phyloP scores from a whole-genome alignment of 371 early-diverging fungal genomes.

The Capillidium heterosporum region DNA sequence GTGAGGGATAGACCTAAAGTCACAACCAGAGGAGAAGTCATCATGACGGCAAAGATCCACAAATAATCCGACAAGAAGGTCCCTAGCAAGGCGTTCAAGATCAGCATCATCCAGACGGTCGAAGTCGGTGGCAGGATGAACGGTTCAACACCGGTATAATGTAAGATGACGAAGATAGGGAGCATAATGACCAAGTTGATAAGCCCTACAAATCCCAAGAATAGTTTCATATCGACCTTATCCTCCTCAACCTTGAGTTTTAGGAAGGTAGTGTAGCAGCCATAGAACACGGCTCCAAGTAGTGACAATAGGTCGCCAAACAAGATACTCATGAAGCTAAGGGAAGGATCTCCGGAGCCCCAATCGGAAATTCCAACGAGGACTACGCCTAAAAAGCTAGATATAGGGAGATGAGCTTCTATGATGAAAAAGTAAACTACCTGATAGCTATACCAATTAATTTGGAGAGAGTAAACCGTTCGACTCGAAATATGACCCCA shows the following conservation, averaged over 20 bases:
- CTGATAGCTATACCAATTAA: conserved; percentile 32
- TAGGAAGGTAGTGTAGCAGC: conserved; percentile 53
- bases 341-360: conserved; percentile 8
- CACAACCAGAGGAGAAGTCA: conserved; percentile 5
- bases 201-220: conserved; percentile 68
- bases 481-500: conserved; percentile 42
- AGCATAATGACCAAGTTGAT: conserved; percentile 47
- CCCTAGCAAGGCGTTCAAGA: conserved; percentile 56
- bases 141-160: conserved; percentile 39
- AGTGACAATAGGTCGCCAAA: conserved; percentile 54
- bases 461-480: conserved; percentile 29
- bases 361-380: background rate
- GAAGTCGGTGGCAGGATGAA: conserved; percentile 37
- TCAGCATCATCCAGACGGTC: conserved; percentile 35
- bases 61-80: conserved; percentile 35
- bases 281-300: conserved; percentile 55
- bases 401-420: background rate
- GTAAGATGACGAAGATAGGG: conserved; percentile 46
- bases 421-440: conserved; percentile 13
- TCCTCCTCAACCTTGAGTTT: conserved; percentile 52
- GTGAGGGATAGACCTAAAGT: conserved; percentile 5
- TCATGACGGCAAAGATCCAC: conserved; percentile 5
- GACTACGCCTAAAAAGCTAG: background rate
- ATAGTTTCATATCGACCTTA: conserved; percentile 51
- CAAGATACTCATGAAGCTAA: conserved; percentile 11